Conservation (phyloP, 2,329 filamentous ascomycete species). For the Neofusicoccum kwambonambiense region DNA sequence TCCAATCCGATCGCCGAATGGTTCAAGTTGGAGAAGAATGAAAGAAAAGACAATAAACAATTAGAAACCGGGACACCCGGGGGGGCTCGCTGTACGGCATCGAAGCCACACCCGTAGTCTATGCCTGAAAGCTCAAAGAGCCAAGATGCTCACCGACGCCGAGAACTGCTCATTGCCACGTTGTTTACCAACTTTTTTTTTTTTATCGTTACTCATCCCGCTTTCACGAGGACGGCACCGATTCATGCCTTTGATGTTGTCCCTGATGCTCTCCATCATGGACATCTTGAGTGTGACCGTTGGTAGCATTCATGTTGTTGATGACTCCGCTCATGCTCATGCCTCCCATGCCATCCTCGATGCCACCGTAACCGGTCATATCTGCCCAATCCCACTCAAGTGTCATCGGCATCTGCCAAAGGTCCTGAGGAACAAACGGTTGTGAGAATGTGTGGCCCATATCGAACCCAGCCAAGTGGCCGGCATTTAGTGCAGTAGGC, state of each 20-base stretch:
- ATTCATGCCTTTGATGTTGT: neutral
- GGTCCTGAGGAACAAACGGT: slow-evolving; percentile 85
- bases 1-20: neutral
- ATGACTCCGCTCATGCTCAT: slow-evolving; percentile 18
- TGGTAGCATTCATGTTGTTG: neutral
- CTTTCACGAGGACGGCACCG: neutral
- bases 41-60: neutral
- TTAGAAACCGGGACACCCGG: neutral
- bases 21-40: neutral
- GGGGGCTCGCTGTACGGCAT: neutral
- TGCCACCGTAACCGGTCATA: slow-evolving; percentile 38
- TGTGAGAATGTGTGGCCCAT: slow-evolving; percentile 62
- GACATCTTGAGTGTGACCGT: neutral
- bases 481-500: slow-evolving; percentile 5
- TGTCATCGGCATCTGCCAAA: slow-evolving; percentile 95
- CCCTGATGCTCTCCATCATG: neutral
- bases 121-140: neutral
- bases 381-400: slow-evolving; percentile 83
- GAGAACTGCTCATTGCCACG: neutral
- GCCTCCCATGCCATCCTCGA: slow-evolving; percentile 28
- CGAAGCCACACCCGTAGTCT: neutral
- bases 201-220: neutral
- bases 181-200: neutral
- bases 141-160: neutral
- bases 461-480: neutral